A percentile compares a stretch with the other conserved stretches of the same genome.
These are phyloP conservation scores for Bombardia bombarda DNA, from an alignment of 495 filamentous ascomycete species.

Conservation along the genomic window DNA sequence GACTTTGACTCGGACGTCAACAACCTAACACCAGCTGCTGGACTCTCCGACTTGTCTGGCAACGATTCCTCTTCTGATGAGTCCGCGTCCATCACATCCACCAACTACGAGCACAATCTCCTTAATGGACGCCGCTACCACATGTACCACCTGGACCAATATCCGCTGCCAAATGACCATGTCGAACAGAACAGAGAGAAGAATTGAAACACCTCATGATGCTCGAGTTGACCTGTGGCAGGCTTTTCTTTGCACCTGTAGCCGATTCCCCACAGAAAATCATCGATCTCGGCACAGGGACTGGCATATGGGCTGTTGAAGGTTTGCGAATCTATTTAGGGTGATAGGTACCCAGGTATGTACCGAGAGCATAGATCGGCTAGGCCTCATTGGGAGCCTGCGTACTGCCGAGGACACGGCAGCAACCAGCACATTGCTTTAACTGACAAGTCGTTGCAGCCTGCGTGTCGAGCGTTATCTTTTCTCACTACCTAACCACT, in stretches of 20 bases:
- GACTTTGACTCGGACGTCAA: neutral
- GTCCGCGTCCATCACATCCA: constrained; percentile 24
- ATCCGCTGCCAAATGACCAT: constrained; percentile 21
- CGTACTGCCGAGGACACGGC: too few species aligned
- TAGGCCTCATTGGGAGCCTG: too few species aligned
- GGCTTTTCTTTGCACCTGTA: constrained; percentile 46
- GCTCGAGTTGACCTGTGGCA: constrained; percentile 36
- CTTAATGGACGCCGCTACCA: constrained; percentile 48
- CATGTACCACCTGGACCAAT: constrained; percentile 10
- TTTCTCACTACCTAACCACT: too few species aligned
- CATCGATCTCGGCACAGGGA: constrained; percentile 57
- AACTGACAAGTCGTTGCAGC: too few species aligned
- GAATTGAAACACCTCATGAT: constrained; percentile 51
- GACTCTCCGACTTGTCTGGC: neutral
- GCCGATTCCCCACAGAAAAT: constrained; percentile 37
- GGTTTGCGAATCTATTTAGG: constrained; percentile 31
- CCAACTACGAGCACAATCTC: constrained; percentile 35
- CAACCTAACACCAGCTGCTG: neutral
- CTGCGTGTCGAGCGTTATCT: too few species aligned
- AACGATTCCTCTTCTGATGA: neutral
- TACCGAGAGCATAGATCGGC: too few species aligned
- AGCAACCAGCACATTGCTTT: too few species aligned
- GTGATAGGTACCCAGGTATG: too few species aligned
- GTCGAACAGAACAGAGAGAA: constrained; percentile 18
- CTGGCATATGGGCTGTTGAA: constrained; percentile 55